A percentile compares a stretch with the other conserved stretches of the same genome.
Conservation (phyloP, 2,329 filamentous ascomycete genomes). For the Aureobasidium namibiae region DNA sequence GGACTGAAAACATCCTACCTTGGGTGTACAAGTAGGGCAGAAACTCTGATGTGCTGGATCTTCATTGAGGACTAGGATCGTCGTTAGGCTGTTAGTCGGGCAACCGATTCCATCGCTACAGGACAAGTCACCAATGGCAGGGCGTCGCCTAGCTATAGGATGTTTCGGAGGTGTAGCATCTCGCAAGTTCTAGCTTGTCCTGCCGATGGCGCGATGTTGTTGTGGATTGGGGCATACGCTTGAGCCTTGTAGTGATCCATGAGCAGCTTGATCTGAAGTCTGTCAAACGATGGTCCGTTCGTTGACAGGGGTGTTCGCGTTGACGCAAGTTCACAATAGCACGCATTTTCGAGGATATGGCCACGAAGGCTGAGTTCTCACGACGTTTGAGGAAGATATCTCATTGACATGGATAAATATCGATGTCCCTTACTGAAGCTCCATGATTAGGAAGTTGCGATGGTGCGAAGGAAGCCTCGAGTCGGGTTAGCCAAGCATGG, state of each 20-base stretch:
- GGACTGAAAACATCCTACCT: not conserved
- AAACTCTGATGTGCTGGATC: not conserved
- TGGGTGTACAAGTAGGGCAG: not conserved
- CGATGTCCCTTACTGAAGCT: not conserved
- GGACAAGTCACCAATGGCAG: not conserved
- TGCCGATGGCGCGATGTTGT: not conserved
- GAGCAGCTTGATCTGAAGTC: not conserved
- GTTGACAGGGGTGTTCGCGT: not conserved
- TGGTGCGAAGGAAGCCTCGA: not conserved
- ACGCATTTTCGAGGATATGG: not conserved
- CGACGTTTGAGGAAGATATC: not conserved
- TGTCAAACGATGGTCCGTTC: constrained; percentile 4
- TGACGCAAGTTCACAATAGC: not conserved
- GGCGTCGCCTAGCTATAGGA: not conserved
- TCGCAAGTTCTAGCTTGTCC: not conserved
- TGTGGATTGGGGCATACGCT: not conserved
- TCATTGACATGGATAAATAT: not conserved
- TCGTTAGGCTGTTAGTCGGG: not conserved
- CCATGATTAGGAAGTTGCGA: not conserved
- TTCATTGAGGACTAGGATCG: not conserved
- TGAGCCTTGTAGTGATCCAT: not conserved
- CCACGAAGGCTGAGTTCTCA: not conserved
- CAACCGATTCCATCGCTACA: not conserved
- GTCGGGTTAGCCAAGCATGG: not conserved
- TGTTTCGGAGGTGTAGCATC: not conserved